Evolutionary conservation across 495 filamentous ascomycete species (phyloP).

Genomic region (Lichenothelia convexa): DNA sequence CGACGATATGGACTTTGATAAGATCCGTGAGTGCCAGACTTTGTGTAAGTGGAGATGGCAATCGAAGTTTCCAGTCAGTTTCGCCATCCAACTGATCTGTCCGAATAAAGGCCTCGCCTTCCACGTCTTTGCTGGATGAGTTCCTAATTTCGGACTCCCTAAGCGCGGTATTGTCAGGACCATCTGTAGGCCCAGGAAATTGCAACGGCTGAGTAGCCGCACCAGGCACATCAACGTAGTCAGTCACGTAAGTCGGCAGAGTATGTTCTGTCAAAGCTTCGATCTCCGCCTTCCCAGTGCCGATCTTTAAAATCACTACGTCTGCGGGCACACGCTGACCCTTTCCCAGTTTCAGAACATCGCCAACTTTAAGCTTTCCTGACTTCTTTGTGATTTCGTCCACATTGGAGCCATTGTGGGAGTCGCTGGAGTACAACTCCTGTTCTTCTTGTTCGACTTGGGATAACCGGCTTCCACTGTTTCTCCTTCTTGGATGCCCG

Average conservation of each 20-base stretch:
- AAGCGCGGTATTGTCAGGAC: too few relatives aligned
- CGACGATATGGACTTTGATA: constrained; percentile 55
- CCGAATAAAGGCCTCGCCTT: constrained; percentile 86
- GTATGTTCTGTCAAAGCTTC: constrained; percentile 1
- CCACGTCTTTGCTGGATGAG: constrained; percentile 10
- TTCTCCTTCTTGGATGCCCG: too few relatives aligned
- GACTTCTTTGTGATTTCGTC: constrained; percentile 57
- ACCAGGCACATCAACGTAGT: neutral
- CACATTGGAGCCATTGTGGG: constrained; percentile 21
- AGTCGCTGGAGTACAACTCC: constrained; percentile 22
- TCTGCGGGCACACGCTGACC: constrained; percentile 88
- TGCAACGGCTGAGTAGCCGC: neutral
- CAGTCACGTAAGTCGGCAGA: neutral
- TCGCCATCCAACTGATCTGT: constrained; percentile 97
- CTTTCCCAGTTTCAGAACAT: constrained; percentile 79
- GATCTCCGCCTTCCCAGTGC: constrained; percentile 28
- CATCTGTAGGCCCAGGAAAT: too few relatives aligned
- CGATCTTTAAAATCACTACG: constrained; percentile 78
- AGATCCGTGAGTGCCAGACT: constrained; percentile 47
- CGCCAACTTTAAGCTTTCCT: constrained; percentile 82
- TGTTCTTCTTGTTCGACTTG: constrained; percentile 25
- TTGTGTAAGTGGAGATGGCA: constrained; percentile 74
- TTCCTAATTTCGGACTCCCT: constrained; percentile 1
- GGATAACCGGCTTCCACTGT: constrained; percentile 18
- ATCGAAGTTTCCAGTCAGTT: constrained; percentile 93